Conservation (phyloP, 441 rosid species). For the Croton setiger region DNA sequence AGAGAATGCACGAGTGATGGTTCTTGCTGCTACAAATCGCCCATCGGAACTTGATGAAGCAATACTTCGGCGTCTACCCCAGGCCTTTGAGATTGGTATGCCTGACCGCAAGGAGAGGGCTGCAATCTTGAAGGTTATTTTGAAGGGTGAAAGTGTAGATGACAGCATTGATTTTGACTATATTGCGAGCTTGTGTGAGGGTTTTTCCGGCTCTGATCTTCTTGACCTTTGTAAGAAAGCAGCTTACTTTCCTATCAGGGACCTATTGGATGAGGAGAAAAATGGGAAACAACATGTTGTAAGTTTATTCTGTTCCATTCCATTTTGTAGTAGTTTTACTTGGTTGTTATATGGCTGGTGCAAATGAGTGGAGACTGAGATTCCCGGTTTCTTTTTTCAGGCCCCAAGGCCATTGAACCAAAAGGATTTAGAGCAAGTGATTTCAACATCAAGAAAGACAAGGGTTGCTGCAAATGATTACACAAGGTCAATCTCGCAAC, state of each 20-base stretch:
- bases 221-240: slow-evolving; percentile 96
- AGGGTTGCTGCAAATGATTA: slow-evolving; percentile 75
- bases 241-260: slow-evolving; percentile 87
- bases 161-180: slow-evolving; percentile 57
- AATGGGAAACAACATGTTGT: slow-evolving; percentile 59
- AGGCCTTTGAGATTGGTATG: slow-evolving; percentile 92
- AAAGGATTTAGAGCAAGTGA: slow-evolving; percentile 62
- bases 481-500: slow-evolving; percentile 46
- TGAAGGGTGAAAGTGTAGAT: slow-evolving; percentile 75
- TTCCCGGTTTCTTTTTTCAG: slow-evolving; percentile 30
- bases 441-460: slow-evolving; percentile 64
- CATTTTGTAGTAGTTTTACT: not conserved
- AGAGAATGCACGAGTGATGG: slow-evolving; percentile 95
- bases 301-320: slow-evolving; percentile 25
- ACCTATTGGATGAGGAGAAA: slow-evolving; percentile 73
- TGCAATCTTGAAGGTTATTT: slow-evolving; percentile 70
- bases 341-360: not conserved
- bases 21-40: slow-evolving; percentile 97
- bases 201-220: slow-evolving; percentile 87
- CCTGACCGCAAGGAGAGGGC: slow-evolving; percentile 73
- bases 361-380: not conserved
- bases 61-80: slow-evolving; percentile 88
- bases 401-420: slow-evolving; percentile 67
- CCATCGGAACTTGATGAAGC: slow-evolving; percentile 99
- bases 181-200: slow-evolving; percentile 69